These are phyloP conservation scores for Phytophthora sansomeana DNA, from an alignment of 352 stramenopile genomes.

Conservation along the genomic window DNA sequence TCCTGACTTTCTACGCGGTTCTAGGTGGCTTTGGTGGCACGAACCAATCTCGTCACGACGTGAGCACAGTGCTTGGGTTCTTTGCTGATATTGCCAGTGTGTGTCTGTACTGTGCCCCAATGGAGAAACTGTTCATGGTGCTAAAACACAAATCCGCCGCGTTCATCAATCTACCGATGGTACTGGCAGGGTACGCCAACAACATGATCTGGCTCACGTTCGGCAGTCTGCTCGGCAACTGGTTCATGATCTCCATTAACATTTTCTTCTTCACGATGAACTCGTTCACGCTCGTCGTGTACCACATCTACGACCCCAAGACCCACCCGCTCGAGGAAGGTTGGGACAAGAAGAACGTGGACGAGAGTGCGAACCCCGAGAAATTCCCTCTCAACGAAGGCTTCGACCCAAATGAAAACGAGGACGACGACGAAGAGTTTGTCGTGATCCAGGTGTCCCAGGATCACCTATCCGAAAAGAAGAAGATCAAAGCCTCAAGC, in stretches of 20 bases:
- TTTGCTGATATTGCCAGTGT: slow-evolving; percentile 51
- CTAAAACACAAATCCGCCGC: slow-evolving; percentile 50
- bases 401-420: slow-evolving; percentile 11
- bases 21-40: slow-evolving; percentile 42
- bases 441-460: slow-evolving; percentile 22
- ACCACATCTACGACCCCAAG: slow-evolving; percentile 40
- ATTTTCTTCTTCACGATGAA: slow-evolving; percentile 41
- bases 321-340: slow-evolving; percentile 33
- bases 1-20: slow-evolving; percentile 50
- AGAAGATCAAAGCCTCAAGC: slow-evolving; percentile 4
- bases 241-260: slow-evolving; percentile 50
- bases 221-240: slow-evolving; percentile 42
- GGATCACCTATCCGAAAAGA: not conserved
- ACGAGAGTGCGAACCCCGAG: slow-evolving; percentile 15
- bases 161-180: slow-evolving; percentile 60
- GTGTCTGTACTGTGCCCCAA: slow-evolving; percentile 54
- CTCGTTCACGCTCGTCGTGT: slow-evolving; percentile 31
- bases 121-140: slow-evolving; percentile 52
- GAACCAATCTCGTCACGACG: slow-evolving; percentile 37
- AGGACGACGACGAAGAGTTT: slow-evolving; percentile 23
- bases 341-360: slow-evolving; percentile 24
- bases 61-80: slow-evolving; percentile 43
- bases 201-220: slow-evolving; percentile 65
- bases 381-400: slow-evolving; percentile 16
- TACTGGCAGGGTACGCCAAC: slow-evolving; percentile 47